phyloP scores from a whole-genome alignment of 2,329 filamentous ascomycete species.

The Microsporum audouinii region DNA sequence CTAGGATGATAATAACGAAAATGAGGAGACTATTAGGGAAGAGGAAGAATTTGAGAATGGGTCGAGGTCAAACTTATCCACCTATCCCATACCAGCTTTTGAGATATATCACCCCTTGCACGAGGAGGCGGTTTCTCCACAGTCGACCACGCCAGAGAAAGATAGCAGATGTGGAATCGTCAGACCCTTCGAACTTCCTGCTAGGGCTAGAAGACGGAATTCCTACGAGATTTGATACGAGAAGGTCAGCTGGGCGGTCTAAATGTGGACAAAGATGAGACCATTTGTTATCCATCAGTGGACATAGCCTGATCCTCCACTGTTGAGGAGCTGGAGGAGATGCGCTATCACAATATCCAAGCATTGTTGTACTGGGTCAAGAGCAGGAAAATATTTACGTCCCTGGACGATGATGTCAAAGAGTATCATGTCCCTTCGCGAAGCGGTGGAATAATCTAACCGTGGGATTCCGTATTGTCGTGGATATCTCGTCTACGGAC shows the following conservation, averaged over 20 bases:
- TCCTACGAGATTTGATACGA: conserved; percentile 25
- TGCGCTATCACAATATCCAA: conserved; percentile 35
- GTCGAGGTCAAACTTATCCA: conserved; percentile 27
- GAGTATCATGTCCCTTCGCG: conserved; percentile 44
- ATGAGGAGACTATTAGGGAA: neutral
- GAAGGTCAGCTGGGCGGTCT: conserved; percentile 30
- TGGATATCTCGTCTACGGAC: conserved; percentile 45
- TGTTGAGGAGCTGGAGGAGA: conserved; percentile 23
- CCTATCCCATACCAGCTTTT: conserved; percentile 52
- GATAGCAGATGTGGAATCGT: conserved; percentile 14
- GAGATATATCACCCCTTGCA: conserved; percentile 61
- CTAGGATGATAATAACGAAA: neutral
- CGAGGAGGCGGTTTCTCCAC: conserved; percentile 41
- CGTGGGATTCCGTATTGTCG: conserved; percentile 58
- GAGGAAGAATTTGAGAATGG: conserved; percentile 17
- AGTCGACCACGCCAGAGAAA: conserved; percentile 23
- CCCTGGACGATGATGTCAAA: conserved; percentile 46
- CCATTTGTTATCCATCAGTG: conserved; percentile 33
- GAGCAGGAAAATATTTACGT: conserved; percentile 36
- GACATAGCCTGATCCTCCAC: conserved; percentile 14
- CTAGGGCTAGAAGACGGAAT: conserved; percentile 24
- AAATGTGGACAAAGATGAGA: conserved; percentile 26
- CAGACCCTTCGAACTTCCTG: conserved; percentile 25
- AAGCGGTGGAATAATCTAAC: conserved; percentile 28
- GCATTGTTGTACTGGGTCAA: conserved; percentile 45